These are phyloP conservation scores for Phyllosticta ampelicida DNA, from an alignment of 2,329 filamentous ascomycete genomes.

Conservation along the genomic window DNA sequence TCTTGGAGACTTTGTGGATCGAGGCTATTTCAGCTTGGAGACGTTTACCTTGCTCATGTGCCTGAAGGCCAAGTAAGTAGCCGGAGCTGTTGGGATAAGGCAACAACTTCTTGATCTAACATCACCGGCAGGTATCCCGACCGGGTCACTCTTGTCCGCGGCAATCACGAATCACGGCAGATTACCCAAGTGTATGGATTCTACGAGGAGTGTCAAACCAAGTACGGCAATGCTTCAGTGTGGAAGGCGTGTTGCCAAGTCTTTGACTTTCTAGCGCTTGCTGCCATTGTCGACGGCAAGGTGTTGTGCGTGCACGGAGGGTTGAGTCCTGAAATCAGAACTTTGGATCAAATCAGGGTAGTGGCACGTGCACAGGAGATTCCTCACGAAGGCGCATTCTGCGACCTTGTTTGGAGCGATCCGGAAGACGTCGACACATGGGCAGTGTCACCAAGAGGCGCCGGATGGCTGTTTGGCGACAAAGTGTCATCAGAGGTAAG, in stretches of 20 bases:
- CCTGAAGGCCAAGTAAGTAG: conserved; percentile 55
- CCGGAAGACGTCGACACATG: conserved; percentile 60
- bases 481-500: conserved; percentile 56
- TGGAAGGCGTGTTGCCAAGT: conserved; percentile 99
- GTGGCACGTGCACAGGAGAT: conserved; percentile 82
- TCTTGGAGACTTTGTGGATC: conserved; percentile 62
- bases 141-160: conserved; percentile 60
- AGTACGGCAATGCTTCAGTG: conserved; percentile 97
- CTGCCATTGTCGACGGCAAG: conserved; percentile 96
- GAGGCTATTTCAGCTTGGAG: conserved; percentile 64
- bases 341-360: conserved; percentile 78
- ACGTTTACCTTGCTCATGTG: conserved; percentile 64
- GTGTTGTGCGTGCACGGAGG: conserved; percentile 98
- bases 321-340: conserved; percentile 91
- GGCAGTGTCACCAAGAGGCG: conserved; percentile 58
- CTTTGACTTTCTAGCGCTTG: conserved; percentile 96
- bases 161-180: conserved; percentile 94
- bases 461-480: conserved; percentile 59
- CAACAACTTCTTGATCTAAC: conserved; percentile 9
- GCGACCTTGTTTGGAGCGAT: conserved; percentile 90
- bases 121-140: conserved; percentile 49
- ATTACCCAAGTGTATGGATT: conserved; percentile 99
- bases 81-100: neutral
- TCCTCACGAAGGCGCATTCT: conserved; percentile 96
- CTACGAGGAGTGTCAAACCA: conserved; percentile 97